Evolutionary conservation across 2,329 filamentous ascomycete species (phyloP).

Genomic region (Knoxdaviesia capensis): DNA sequence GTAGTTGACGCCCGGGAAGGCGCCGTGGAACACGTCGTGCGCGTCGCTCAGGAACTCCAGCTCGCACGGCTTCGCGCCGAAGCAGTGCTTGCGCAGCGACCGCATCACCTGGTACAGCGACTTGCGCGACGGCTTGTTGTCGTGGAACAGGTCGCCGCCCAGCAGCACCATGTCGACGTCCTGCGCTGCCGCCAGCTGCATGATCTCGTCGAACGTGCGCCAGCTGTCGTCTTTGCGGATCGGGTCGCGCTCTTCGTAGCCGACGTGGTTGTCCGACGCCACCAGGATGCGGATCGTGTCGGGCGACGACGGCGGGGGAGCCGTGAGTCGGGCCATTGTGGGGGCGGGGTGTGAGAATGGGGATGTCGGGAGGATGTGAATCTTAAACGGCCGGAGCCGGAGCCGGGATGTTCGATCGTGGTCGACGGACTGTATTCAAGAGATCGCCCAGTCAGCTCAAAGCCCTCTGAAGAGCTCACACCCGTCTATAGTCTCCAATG

Average conservation of each 20-base stretch:
- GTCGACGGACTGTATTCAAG: no score
- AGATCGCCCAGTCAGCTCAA: no score
- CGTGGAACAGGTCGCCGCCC: conserved; percentile 88
- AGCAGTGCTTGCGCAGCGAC: conserved; percentile 77
- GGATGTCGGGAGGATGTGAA: neutral
- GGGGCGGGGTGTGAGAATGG: neutral
- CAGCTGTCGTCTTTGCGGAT: conserved; percentile 95
- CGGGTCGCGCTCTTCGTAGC: conserved; percentile 81
- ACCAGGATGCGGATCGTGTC: conserved; percentile 86
- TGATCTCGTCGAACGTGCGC: conserved; percentile 87
- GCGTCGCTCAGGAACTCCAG: conserved; percentile 89
- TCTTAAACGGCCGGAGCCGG: no score
- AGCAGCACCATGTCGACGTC: conserved; percentile 97
- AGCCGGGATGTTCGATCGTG: no score
- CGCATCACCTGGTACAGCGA: conserved; percentile 97
- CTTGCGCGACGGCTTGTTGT: conserved; percentile 92
- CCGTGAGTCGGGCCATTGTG: no score
- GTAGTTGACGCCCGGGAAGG: conserved; percentile 92
- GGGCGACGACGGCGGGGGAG: no score
- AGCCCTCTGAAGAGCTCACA: no score
- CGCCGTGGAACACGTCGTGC: conserved; percentile 71
- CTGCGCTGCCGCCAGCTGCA: conserved; percentile 65
- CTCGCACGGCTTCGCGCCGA: conserved; percentile 88
- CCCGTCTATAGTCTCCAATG: no score
- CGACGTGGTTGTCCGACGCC: conserved; percentile 94